phyloP scores from a whole-genome alignment of 768 basidiomycete genomes.

The Rhodotorula kratochvilovae region DNA sequence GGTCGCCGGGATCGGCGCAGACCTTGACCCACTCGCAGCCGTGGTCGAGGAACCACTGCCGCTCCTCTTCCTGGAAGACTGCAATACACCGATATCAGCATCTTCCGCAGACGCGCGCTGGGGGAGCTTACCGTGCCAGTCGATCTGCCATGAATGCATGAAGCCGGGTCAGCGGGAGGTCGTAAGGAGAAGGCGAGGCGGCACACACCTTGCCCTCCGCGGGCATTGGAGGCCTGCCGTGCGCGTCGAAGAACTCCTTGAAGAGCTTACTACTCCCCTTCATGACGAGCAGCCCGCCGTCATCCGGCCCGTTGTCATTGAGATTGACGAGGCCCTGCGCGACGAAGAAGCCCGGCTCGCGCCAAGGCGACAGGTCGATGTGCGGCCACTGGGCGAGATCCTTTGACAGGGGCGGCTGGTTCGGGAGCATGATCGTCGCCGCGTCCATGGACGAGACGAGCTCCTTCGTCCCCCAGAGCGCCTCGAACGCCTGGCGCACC shows the following conservation, averaged over 20 bases:
- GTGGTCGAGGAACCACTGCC: constrained; percentile 44
- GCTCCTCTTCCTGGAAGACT: constrained; percentile 38
- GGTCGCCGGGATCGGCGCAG: constrained; percentile 44
- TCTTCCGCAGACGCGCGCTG: too few relatives aligned
- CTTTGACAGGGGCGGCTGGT: constrained; percentile 7
- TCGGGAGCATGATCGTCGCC: constrained; percentile 16
- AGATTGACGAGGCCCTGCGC: constrained; percentile 43
- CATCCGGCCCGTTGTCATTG: constrained; percentile 40
- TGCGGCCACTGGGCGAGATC: constrained; percentile 9
- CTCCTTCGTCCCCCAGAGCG: constrained; percentile 41
- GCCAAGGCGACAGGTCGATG: constrained; percentile 41
- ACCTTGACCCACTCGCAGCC: constrained; percentile 46
- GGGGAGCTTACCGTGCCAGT: neutral
- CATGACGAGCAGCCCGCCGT: constrained; percentile 44
- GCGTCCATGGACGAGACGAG: constrained; percentile 25
- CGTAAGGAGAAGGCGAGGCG: neutral
- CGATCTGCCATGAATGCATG: neutral
- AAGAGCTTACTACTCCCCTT: constrained; percentile 29
- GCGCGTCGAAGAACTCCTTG: constrained; percentile 35
- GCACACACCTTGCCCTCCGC: neutral
- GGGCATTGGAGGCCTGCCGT: neutral
- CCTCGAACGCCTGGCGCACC: constrained; percentile 39
- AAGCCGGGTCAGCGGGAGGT: neutral
- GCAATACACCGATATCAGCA: too few relatives aligned
- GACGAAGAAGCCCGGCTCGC: constrained; percentile 27